Evolutionary conservation across 352 stramenopile genomes (phyloP).

Genomic region (Pythium plurisporium): DNA sequence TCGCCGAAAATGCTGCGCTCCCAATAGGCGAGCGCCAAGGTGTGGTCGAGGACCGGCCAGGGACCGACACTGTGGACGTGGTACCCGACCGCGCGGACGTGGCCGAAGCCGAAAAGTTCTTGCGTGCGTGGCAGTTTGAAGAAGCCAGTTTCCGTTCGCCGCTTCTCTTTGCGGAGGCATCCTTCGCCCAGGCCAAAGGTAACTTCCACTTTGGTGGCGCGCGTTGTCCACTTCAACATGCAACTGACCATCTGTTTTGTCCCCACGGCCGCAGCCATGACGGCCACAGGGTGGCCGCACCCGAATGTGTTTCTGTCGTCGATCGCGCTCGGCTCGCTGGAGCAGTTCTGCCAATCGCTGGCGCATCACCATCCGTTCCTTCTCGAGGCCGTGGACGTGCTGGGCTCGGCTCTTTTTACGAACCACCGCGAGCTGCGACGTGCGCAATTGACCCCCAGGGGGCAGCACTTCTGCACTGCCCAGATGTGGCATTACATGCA

Average conservation of each 20-base stretch:
- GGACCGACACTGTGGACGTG: not conserved
- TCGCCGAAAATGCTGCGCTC: not conserved
- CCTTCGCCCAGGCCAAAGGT: slow-evolving; percentile 59
- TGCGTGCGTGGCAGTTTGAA: slow-evolving; percentile 47
- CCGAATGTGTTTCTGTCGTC: slow-evolving; percentile 54
- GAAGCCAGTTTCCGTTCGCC: slow-evolving; percentile 49
- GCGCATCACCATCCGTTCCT: slow-evolving; percentile 51
- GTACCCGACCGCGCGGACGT: slow-evolving; percentile 3
- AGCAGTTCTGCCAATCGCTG: slow-evolving; percentile 39
- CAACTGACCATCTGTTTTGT: slow-evolving; percentile 6
- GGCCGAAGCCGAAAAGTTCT: slow-evolving; percentile 39
- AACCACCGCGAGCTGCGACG: slow-evolving; percentile 11
- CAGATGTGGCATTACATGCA: slow-evolving; percentile 46
- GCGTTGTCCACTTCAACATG: not conserved
- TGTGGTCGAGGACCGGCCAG: too few relatives aligned
- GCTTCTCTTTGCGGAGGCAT: slow-evolving; percentile 56
- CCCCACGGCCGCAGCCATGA: not conserved
- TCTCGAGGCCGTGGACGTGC: not conserved
- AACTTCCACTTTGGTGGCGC: not conserved
- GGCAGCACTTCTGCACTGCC: slow-evolving; percentile 2
- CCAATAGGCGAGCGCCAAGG: too few relatives aligned
- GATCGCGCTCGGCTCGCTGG: slow-evolving; percentile 42
- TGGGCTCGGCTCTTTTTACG: slow-evolving; percentile 8
- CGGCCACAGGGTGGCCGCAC: slow-evolving; percentile 28
- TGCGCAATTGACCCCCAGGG: not conserved